These are phyloP conservation scores for Madurella fahalii DNA, from an alignment of 2,329 filamentous ascomycete species.

Conservation along the genomic window DNA sequence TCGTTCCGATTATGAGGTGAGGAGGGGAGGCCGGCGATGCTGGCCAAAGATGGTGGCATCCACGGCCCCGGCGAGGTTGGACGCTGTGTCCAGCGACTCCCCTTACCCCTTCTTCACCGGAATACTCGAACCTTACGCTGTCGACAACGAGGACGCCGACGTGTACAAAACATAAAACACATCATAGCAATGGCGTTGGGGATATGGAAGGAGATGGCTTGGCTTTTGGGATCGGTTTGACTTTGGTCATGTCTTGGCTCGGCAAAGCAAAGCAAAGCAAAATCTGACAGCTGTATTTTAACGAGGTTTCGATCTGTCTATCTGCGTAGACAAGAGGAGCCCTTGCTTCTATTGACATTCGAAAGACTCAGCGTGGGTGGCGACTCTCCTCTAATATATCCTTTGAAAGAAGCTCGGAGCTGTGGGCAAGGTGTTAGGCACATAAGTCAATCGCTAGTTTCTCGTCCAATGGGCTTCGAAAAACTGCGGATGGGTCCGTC, in stretches of 20 bases:
- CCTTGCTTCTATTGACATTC: background rate
- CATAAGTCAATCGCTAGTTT: background rate
- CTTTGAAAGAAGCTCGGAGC: background rate
- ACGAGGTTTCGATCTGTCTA: background rate
- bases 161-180: slow-evolving; percentile 18
- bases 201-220: slow-evolving; percentile 2
- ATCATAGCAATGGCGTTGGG: slow-evolving; percentile 25
- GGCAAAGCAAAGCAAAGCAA: background rate
- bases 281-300: slow-evolving; percentile 5
- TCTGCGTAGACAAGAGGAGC: background rate
- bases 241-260: background rate
- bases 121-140: background rate
- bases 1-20: too few relatives aligned
- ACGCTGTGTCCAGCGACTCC: background rate
- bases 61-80: too few relatives aligned
- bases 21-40: background rate
- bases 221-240: slow-evolving; percentile 10
- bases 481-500: too few relatives aligned
- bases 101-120: too few relatives aligned
- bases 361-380: background rate
- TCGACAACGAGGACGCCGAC: background rate
- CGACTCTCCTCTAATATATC: slow-evolving; percentile 17
- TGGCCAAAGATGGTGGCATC: background rate
- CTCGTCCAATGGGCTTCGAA: too few relatives aligned
- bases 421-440: background rate